Evolutionary conservation across 306 rosid genomes (phyloP), one percentile per base, ranked within the genome.

Genomic region (Prunus mira): DNA sequence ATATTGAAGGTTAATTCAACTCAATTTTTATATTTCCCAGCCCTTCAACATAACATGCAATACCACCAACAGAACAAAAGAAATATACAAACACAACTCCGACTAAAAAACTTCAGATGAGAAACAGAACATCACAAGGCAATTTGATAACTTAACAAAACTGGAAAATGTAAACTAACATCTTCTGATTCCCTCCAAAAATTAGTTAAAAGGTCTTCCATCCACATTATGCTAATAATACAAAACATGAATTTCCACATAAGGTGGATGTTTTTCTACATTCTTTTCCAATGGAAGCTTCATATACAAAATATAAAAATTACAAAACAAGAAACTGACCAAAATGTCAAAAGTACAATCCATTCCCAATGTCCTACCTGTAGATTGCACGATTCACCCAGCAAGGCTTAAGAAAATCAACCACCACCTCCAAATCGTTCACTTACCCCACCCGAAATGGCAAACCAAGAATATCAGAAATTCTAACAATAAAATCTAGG

Each of bases 391-490:
- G 38, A 74, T 22, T 82, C 58, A 51, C 74, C 77, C 67, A 67
- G 73, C 22, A 67, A 56, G 63, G 81, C 77, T 82, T 28, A 34
- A 56, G 73, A 82, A 66, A 61, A 77, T 61, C 77, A 61, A 78
- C 69, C 10, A 86, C 75, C 73, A 81, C 72, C 84, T 76, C 80
- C 90, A 72, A 72, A 67, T 81, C 2, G 86, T 78, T 78, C 46
- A 65, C 82, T 79, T 83, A 78, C 81, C 89, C 74, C 78, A 45
- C 89, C 71, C 79, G 55, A 63, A 80, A 61, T 56, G 25, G 30
- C 52, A 82, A 61, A 67, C 83, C 69, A 78, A 80, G 87, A 77
- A 69, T 11, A 72, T 55, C 71, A 69, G 67, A 72, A 65, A 71
- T 83, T 78, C 60, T 27, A 69, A 45, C 19, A 79, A 76, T 78